Percentiles rank a stretch among this genome's conserved stretches.
These are phyloP conservation scores for Verbena officinalis DNA, from an alignment of 257 asterid genomes.

Conservation along the genomic window DNA sequence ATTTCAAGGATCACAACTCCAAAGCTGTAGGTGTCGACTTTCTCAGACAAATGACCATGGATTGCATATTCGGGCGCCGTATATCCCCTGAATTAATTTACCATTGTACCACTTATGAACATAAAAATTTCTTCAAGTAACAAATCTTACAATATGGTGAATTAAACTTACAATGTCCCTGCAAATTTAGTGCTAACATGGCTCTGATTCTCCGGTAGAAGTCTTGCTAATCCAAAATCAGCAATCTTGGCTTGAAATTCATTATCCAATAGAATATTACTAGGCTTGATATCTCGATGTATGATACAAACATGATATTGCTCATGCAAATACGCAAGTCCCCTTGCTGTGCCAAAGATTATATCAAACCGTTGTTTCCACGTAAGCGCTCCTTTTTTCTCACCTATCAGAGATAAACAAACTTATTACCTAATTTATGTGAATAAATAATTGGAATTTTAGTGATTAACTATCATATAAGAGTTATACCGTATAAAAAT, in stretches of 20 bases:
- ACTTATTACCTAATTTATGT: background rate
- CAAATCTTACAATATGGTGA: background rate
- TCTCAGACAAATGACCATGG: constrained; percentile 83
- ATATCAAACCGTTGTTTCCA: constrained; percentile 83
- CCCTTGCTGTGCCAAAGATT: constrained; percentile 76
- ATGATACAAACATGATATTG: constrained; percentile 71
- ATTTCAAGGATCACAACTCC: constrained; percentile 75
- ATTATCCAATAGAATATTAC: constrained; percentile 66
- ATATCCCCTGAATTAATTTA: constrained; percentile 57
- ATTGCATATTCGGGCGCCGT: constrained; percentile 89
- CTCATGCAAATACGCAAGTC: constrained; percentile 77
- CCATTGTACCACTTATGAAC: background rate
- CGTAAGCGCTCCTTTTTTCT: constrained; percentile 56
- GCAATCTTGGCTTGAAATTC: constrained; percentile 73
- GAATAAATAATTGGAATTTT: background rate
- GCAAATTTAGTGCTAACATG: constrained; percentile 91
- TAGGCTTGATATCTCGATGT: constrained; percentile 79
- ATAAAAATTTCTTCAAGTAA: background rate
- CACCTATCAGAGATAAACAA: constrained; percentile 42
- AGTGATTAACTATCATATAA: no score
- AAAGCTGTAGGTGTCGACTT: constrained; percentile 80
- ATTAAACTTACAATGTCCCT: constrained; percentile 76
- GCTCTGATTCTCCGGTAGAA: constrained; percentile 70
- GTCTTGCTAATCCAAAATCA: constrained; percentile 84
- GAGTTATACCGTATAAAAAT: constrained; percentile 57